These are phyloP conservation scores for Calonectria pauciramosa DNA, from an alignment of 2,329 filamentous ascomycete genomes.

Conservation along the genomic window DNA sequence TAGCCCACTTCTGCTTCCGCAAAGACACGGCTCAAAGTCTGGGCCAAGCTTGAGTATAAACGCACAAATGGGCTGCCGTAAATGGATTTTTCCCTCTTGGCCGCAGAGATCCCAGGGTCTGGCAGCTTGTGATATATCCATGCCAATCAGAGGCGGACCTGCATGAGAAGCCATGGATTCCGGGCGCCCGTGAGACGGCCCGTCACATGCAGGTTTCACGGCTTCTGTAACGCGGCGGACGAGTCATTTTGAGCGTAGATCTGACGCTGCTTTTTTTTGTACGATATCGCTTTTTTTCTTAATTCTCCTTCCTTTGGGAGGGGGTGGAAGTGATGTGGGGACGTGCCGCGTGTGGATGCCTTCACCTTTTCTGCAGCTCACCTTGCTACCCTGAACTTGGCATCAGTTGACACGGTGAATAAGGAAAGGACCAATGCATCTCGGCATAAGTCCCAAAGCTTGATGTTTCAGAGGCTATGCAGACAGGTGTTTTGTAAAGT, in stretches of 20 bases:
- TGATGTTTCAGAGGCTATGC: not conserved
- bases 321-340: conserved; percentile 32
- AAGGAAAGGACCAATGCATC: not conserved
- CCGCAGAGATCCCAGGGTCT: not conserved
- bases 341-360: conserved; percentile 20
- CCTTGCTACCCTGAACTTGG: conserved; percentile 6
- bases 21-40: conserved; percentile 25
- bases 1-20: conserved; percentile 25
- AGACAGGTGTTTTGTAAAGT: not conserved
- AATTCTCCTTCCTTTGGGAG: not conserved
- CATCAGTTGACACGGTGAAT: not conserved
- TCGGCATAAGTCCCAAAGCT: not conserved
- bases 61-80: conserved; percentile 45
- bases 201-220: conserved; percentile 22
- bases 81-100: conserved; percentile 13
- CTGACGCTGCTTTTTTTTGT: conserved; percentile 25
- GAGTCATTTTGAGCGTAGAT: conserved; percentile 34
- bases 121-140: conserved; percentile 19
- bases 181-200: conserved; percentile 8
- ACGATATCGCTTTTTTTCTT: not conserved
- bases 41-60: conserved; percentile 31
- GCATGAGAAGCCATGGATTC: conserved; percentile 27
- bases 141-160: conserved; percentile 39
- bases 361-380: conserved; percentile 26
- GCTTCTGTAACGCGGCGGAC: conserved; percentile 20